A percentile compares a stretch with the other conserved stretches of the same genome.
phyloP scores from a whole-genome alignment of 768 basidiomycete species.

The Lactarius vividus region DNA sequence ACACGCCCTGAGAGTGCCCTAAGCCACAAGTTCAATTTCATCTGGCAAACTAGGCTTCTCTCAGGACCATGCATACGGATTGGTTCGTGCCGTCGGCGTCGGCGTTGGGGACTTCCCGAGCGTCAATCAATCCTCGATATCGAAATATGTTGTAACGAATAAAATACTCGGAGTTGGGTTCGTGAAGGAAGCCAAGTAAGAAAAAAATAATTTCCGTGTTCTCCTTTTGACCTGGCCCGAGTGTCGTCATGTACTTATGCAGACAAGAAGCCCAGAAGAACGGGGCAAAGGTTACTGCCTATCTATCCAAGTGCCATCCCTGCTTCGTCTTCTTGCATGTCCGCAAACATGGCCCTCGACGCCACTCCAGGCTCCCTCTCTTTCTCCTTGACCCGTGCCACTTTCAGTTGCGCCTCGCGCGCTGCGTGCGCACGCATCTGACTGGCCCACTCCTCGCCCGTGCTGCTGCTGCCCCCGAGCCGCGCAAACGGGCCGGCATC shows the following conservation, averaged over 20 bases:
- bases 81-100: background rate
- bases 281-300: background rate
- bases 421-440: constrained; percentile 25
- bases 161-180: background rate
- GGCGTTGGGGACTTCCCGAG: background rate
- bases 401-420: constrained; percentile 17
- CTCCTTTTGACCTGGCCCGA: background rate
- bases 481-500: constrained; percentile 21
- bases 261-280: background rate
- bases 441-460: constrained; percentile 20
- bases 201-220: background rate
- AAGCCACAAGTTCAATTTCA: background rate
- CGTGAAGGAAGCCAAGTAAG: background rate
- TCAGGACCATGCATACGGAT: background rate
- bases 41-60: background rate
- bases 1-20: too few relatives aligned
- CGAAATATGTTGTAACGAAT: background rate
- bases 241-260: background rate
- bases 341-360: constrained; percentile 13
- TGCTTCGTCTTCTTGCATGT: constrained; percentile 14
- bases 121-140: background rate
- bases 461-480: background rate
- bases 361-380: constrained; percentile 5
- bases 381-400: constrained; percentile 10
- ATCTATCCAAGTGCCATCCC: constrained; percentile 16